A percentile compares a stretch with the other conserved stretches of the same genome.
Conservation (phyloP, 371 early-diverging fungal species). For the Haplosporangium sp. region DNA sequence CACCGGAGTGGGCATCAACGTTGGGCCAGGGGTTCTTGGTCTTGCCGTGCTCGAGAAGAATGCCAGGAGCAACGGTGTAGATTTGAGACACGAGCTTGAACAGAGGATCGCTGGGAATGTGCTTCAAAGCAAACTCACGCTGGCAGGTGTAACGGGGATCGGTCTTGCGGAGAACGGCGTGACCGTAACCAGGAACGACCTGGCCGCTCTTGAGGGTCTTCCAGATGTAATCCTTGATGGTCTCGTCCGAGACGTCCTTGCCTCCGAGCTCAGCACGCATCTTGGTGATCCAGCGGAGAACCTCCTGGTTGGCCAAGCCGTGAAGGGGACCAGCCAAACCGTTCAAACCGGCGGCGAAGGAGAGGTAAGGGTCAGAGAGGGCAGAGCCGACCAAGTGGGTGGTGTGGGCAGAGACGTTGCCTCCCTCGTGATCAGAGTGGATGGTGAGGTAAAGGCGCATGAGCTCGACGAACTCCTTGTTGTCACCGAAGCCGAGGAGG, state of each 20-base stretch:
- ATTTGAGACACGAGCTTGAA: conserved; percentile 96
- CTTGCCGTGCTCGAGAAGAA: conserved; percentile 98
- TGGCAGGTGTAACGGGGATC: conserved; percentile 99
- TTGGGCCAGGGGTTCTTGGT: conserved; percentile 99
- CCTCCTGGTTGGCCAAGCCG: conserved; percentile 99
- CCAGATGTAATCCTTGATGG: conserved; percentile 97
- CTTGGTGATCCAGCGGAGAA: conserved; percentile 96
- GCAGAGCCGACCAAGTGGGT: conserved; percentile 97
- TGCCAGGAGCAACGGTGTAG: conserved; percentile 97
- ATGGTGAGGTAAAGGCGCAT: conserved; percentile 98
- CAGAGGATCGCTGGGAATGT: conserved; percentile 95
- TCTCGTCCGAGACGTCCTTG: conserved; percentile 87
- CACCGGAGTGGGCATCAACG: conserved; percentile 99
- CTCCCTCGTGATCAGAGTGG: conserved; percentile 99
- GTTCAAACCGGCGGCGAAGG: conserved; percentile 97
- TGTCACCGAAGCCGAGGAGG: conserved; percentile 91
- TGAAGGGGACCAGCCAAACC: conserved; percentile 99
- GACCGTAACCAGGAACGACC: conserved; percentile 98
- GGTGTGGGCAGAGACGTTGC: conserved; percentile 96
- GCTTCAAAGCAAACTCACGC: conserved; percentile 98
- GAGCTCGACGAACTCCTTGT: conserved; percentile 93
- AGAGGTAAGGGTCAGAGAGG: conserved; percentile 97
- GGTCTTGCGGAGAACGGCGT: conserved; percentile 96
- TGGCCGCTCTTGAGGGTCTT: conserved; percentile 94
- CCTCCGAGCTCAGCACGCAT: conserved; percentile 89